Evolutionary conservation across 129 eudicot genomes (phyloP).

Genomic region (sunflower (Helianthus annuus)): HanXRQr2.0-SUNRISE NC_035448.2:152608529-152609028

Average conservation of each 20-base stretch:
- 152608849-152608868: background rate
- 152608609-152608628: slow-evolving; percentile 35
- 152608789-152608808: slow-evolving; percentile 38
- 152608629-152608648: slow-evolving; percentile 34
- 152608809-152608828: slow-evolving; percentile 55
- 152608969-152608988: slow-evolving; percentile 1
- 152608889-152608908: too few relatives aligned
- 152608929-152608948: too few relatives aligned
- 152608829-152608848: slow-evolving; percentile 39
- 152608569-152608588: background rate
- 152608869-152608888: too few relatives aligned
- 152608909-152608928: too few relatives aligned
- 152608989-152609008: slow-evolving; percentile 33
- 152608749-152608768: background rate
- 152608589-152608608: slow-evolving; percentile 12
- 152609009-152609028: slow-evolving; percentile 21
- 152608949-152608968: too few relatives aligned
- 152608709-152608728: slow-evolving; percentile 21
- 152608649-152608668: slow-evolving; percentile 28
- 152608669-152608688: slow-evolving; percentile 41
- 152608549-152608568: background rate
- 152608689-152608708: slow-evolving; percentile 41
- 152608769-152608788: slow-evolving; percentile 38
- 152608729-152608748: slow-evolving; percentile 28
- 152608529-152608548: background rate